These are phyloP conservation scores for Amaranthus tricolor DNA, from an alignment of 179 eudicot genomes.

Conservation along the genomic window DNA sequence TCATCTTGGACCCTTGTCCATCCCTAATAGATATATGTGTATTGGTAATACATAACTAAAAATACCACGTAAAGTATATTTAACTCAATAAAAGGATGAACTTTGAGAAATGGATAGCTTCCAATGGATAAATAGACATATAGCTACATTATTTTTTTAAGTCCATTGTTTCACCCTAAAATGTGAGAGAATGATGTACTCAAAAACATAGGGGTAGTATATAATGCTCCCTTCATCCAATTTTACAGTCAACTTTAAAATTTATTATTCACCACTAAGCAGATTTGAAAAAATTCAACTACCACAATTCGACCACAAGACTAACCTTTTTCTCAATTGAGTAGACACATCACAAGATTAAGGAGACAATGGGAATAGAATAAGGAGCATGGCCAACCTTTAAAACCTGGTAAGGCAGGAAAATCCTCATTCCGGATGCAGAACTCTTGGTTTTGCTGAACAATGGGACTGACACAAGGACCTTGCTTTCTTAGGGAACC, in stretches of 20 bases:
- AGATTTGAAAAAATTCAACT: background rate
- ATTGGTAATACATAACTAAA: no score
- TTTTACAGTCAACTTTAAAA: background rate
- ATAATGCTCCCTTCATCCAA: background rate
- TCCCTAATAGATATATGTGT: no score
- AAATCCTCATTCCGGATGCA: conserved; percentile 98
- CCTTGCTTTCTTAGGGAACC: conserved; percentile 89
- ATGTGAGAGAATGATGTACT: no score
- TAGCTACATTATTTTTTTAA: no score
- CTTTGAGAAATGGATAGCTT: no score
- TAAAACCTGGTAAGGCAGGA: conserved; percentile 94
- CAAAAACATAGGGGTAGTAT: no score
- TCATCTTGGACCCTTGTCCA: no score
- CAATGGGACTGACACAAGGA: conserved; percentile 83
- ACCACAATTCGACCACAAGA: background rate
- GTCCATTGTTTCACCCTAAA: no score
- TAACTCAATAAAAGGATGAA: no score
- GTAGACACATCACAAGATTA: background rate
- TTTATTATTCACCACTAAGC: no score
- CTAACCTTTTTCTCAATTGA: background rate
- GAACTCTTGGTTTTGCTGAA: conserved; percentile 96
- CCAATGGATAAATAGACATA: no score
- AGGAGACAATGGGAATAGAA: conserved; percentile 11
- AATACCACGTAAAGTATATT: background rate
- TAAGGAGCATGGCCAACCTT: conserved; percentile 46